Evolutionary conservation across 2,329 filamentous ascomycete genomes (phyloP), one percentile per base, ranked within the genome.

Genomic region (Aspergillus tanneri): DNA sequence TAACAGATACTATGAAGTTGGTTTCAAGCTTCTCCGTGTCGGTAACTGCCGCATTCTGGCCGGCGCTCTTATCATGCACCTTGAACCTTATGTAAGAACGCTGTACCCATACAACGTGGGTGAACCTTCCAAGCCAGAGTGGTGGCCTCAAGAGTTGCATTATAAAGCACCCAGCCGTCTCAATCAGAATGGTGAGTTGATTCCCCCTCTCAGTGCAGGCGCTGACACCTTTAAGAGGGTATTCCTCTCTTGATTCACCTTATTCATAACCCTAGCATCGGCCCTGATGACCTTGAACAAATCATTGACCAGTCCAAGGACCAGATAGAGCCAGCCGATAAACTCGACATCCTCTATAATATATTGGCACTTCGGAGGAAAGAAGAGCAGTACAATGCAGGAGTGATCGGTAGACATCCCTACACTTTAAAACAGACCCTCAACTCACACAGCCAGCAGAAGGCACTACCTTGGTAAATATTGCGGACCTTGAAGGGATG

Each of bases 181-280:
- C 35, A 18, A 21, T 21, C 11, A 37, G 18, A 18, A 37, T 19
- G 18, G 35, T 37, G 18, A 21, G 35, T 37, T 11, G 22, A 9
- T 19, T 37, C n/a, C 35, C 11, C 35, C 35, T 7, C 18, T 37
- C 35, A 7, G 22, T 37, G n/a, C 35, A 37, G 35, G 35, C 35
- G 35, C 35, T 37, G 35, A 37, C 35, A 37, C 11, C 9, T 14
- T 37, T 37, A 18, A 37, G 35, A 37, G 18, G 11, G 8, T 21
- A 18, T 37, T 37, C n/a, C 5, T 21, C 35, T 37, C 35, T 14
- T 37, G 11, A 18, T 37, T 37, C 35, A 37, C 35, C 35, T 37
- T 21, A 37, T 21, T 16, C 30, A 35, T 35, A 35, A 35, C 18
- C 35, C 35, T 37, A 37, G 35, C 35, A 37, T 37, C 18, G 35